These are phyloP conservation scores for Sugiyamaella mastotermitis DNA, from an alignment of 805 yeast species.

Conservation along the genomic window DNA sequence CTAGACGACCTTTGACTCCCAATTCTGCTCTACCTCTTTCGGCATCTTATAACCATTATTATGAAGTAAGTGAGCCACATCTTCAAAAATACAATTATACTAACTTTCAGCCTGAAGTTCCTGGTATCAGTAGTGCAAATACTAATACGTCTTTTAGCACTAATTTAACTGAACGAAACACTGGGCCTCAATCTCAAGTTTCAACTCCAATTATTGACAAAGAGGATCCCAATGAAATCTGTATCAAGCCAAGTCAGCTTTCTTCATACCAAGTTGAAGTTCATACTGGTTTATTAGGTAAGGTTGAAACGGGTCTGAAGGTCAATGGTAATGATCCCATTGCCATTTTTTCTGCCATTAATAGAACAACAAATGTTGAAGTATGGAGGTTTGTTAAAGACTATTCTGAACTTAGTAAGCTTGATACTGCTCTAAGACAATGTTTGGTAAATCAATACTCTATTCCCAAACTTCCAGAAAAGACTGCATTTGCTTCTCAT, in stretches of 20 bases:
- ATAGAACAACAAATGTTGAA: constrained; percentile 54
- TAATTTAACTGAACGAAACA: too few relatives aligned
- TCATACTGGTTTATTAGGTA: constrained; percentile 17
- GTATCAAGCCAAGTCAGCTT: constrained; percentile 27
- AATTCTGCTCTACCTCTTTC: not conserved
- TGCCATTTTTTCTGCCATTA: constrained; percentile 57
- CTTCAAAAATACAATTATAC: too few relatives aligned
- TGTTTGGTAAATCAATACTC: constrained; percentile 36
- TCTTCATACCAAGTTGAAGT: constrained; percentile 22
- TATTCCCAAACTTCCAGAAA: constrained; percentile 60
- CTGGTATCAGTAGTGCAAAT: too few relatives aligned
- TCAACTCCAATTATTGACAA: too few relatives aligned
- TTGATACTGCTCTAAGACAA: constrained; percentile 54
- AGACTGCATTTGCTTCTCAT: constrained; percentile 46
- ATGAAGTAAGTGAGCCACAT: too few relatives aligned
- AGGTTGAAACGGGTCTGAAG: constrained; percentile 22
- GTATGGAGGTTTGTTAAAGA: constrained; percentile 71
- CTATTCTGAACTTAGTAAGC: constrained; percentile 49
- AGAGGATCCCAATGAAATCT: too few relatives aligned
- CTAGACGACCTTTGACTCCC: constrained; percentile 1
- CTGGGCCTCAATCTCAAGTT: too few relatives aligned
- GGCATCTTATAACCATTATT: too few relatives aligned
- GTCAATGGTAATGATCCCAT: constrained; percentile 45
- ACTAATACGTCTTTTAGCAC: too few relatives aligned
- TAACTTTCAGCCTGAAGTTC: too few relatives aligned